phyloP scores from a whole-genome alignment of 768 basidiomycete species.

The Lactarius hengduanensis region DNA sequence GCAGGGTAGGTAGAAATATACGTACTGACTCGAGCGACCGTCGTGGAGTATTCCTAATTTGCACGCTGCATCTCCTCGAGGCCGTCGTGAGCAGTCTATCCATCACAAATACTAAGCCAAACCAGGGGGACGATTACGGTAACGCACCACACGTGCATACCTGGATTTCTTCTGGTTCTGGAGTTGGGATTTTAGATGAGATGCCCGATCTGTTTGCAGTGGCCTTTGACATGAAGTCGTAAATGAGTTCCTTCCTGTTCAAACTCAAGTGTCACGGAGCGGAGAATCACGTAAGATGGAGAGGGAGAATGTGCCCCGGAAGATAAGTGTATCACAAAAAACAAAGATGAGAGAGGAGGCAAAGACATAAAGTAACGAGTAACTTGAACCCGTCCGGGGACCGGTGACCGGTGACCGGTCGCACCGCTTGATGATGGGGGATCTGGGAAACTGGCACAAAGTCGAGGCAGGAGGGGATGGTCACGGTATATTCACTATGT shows the following conservation, averaged over 20 bases:
- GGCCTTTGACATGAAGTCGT: slow-evolving; percentile 79
- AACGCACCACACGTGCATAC: slow-evolving; percentile 37
- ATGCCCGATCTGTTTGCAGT: slow-evolving; percentile 74
- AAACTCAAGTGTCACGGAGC: background rate
- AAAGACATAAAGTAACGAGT: slow-evolving; percentile 13
- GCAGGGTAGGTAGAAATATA: slow-evolving; percentile 26
- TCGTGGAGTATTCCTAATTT: slow-evolving; percentile 72
- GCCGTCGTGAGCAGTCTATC: slow-evolving; percentile 51
- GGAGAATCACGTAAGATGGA: background rate
- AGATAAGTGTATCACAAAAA: too few species aligned
- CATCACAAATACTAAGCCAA: background rate
- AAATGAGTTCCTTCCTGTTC: slow-evolving; percentile 80
- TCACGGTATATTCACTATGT: too few species aligned
- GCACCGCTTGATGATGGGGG: slow-evolving; percentile 80
- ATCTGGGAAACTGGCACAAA: slow-evolving; percentile 68
- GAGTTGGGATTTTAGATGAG: slow-evolving; percentile 80
- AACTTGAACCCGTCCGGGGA: slow-evolving; percentile 75
- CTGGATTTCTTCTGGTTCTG: slow-evolving; percentile 76
- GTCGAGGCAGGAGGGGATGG: slow-evolving; percentile 29
- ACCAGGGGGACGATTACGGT: background rate
- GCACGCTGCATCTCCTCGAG: slow-evolving; percentile 66
- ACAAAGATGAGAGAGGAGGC: background rate
- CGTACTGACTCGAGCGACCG: slow-evolving; percentile 76
- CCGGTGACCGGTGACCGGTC: slow-evolving; percentile 47
- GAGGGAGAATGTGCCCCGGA: too few species aligned